Percentiles rank a stretch among this genome's conserved stretches.
phyloP scores from a whole-genome alignment of 352 stramenopile species.

The Thraustochytrium striatum region DNA sequence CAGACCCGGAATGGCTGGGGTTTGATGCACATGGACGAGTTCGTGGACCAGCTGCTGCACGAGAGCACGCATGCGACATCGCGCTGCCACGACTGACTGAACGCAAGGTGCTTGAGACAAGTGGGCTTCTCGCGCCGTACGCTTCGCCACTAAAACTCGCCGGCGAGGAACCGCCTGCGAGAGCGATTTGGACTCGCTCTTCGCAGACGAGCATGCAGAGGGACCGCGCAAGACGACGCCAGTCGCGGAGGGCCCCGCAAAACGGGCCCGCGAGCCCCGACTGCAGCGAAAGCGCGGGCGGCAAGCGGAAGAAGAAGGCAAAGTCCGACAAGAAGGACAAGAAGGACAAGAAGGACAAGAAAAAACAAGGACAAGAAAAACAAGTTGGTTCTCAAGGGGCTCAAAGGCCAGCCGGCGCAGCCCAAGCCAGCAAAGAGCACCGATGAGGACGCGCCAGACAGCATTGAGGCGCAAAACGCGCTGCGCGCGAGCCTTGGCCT shows the following conservation, averaged over 20 bases:
- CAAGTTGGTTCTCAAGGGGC: slow-evolving; percentile 2
- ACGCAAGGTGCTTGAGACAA: slow-evolving; percentile 70
- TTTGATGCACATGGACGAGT: slow-evolving; percentile 90
- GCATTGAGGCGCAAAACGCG: no score
- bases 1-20: slow-evolving; percentile 70
- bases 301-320: background rate
- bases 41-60: slow-evolving; percentile 85
- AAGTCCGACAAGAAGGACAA: slow-evolving; percentile 31
- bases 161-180: background rate
- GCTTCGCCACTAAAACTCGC: background rate
- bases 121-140: slow-evolving; percentile 54
- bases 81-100: slow-evolving; percentile 82
- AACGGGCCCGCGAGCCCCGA: no score
- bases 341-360: slow-evolving; percentile 1
- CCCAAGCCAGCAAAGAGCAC: no score
- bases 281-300: background rate
- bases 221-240: background rate
- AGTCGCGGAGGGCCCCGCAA: no score
- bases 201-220: background rate
- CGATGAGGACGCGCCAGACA: background rate
- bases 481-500: no score
- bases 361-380: background rate
- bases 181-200: background rate
- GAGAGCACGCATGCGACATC: slow-evolving; percentile 88
- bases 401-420: no score